Evolutionary conservation across 306 rosid species (phyloP).

Genomic region (Mucuna pruriens): DNA sequence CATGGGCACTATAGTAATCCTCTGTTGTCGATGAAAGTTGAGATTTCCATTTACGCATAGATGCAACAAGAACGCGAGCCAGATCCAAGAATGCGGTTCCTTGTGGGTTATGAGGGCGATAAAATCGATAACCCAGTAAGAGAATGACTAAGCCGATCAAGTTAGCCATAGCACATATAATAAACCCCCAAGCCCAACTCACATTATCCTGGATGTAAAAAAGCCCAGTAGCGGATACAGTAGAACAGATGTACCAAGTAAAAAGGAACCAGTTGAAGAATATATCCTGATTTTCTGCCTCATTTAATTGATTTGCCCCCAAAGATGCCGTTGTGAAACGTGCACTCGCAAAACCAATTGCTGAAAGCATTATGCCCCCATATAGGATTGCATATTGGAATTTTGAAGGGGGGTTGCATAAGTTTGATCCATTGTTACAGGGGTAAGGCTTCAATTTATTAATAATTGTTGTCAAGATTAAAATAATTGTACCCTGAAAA

Average conservation of each 20-base stretch:
- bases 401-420: constrained; percentile 40
- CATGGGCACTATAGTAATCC: constrained; percentile 34
- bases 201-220: constrained; percentile 49
- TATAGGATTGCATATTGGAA: constrained; percentile 44
- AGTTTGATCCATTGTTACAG: constrained; percentile 31
- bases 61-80: constrained; percentile 48
- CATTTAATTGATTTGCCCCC: constrained; percentile 56
- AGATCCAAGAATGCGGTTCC: constrained; percentile 45
- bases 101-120: constrained; percentile 31
- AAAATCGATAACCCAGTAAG: constrained; percentile 44
- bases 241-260: background rate
- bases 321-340: constrained; percentile 51
- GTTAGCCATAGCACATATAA: constrained; percentile 32
- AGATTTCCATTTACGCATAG: constrained; percentile 48
- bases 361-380: constrained; percentile 17
- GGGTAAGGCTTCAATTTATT: constrained; percentile 44
- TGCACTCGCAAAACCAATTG: constrained; percentile 53
- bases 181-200: constrained; percentile 51
- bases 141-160: constrained; percentile 31
- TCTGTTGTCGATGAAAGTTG: constrained; percentile 26
- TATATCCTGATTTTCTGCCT: constrained; percentile 27
- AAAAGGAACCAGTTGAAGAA: constrained; percentile 64
- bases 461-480: constrained; percentile 41
- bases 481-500: constrained; percentile 45
- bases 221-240: constrained; percentile 29